These are phyloP conservation scores for Trametes versicolor DNA, from an alignment of 1,284 basidiomycete species.

Conservation along the genomic window DNA sequence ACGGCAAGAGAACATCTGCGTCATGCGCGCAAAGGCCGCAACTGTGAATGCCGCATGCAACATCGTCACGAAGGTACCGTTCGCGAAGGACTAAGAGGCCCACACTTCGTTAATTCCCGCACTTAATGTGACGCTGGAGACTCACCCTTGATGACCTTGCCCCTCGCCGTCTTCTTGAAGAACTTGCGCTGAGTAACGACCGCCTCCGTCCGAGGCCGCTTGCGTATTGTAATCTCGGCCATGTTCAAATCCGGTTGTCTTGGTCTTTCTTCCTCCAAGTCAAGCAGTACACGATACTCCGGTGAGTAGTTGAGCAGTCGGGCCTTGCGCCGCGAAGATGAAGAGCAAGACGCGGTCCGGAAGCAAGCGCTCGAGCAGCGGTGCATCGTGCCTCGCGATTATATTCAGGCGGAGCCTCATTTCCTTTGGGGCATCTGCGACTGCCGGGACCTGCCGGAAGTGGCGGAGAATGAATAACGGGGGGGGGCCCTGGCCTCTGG, in stretches of 20 bases:
- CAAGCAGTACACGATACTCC: neutral
- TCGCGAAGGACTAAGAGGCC: slow-evolving; percentile 82
- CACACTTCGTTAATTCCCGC: slow-evolving; percentile 15
- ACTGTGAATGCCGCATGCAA: slow-evolving; percentile 86
- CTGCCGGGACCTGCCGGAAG: too few species aligned
- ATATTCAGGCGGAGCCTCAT: neutral
- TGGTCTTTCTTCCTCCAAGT: neutral
- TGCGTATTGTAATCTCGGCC: slow-evolving; percentile 81
- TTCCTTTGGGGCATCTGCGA: too few species aligned
- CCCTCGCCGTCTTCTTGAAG: slow-evolving; percentile 93
- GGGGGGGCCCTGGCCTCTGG: too few species aligned
- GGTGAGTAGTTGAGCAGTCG: neutral
- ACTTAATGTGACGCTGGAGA: slow-evolving; percentile 11
- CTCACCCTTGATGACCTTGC: slow-evolving; percentile 94
- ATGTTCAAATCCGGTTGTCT: slow-evolving; percentile 37
- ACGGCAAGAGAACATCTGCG: slow-evolving; percentile 48
- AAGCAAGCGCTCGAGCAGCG: neutral
- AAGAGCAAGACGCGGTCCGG: slow-evolving; percentile 9
- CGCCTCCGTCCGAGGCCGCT: slow-evolving; percentile 77
- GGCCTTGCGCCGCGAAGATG: neutral
- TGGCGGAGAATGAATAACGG: too few species aligned
- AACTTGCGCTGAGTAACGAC: slow-evolving; percentile 88
- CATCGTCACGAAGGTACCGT: slow-evolving; percentile 93
- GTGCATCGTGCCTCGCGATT: neutral
- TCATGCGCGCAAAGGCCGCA: slow-evolving; percentile 71